Percentiles rank a stretch among this genome's conserved stretches.
phyloP scores from a whole-genome alignment of 2,329 filamentous ascomycete species.

The Cladorrhinum sp. region DNA sequence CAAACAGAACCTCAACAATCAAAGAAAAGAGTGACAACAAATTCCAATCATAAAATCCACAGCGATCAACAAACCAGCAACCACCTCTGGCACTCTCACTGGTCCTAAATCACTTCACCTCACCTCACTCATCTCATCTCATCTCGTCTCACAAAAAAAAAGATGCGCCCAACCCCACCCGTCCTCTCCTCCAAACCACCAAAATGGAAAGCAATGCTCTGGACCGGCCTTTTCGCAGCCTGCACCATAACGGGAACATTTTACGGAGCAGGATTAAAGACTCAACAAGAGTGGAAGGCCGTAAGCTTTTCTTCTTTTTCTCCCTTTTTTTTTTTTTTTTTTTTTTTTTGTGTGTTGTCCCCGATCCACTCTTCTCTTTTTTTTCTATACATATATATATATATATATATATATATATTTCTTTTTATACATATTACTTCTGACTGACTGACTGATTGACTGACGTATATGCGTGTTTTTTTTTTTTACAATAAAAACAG shows the following conservation, averaged over 20 bases:
- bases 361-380: too few relatives aligned
- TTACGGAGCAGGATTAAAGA: slow-evolving; percentile 36
- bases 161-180: not conserved
- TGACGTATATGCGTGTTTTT: too few relatives aligned
- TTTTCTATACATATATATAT: not conserved
- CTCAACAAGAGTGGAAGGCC: slow-evolving; percentile 26
- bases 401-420: too few relatives aligned
- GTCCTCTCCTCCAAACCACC: slow-evolving; percentile 2
- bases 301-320: slow-evolving; percentile 16
- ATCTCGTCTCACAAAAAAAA: too few relatives aligned
- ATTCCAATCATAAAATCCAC: not conserved
- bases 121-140: too few relatives aligned
- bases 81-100: slow-evolving; percentile 25
- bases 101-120: too few relatives aligned
- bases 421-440: too few relatives aligned
- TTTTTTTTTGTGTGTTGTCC: too few relatives aligned
- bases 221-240: slow-evolving; percentile 29
- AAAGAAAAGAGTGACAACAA: not conserved
- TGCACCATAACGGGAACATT: slow-evolving; percentile 32
- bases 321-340: not conserved
- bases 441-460: too few relatives aligned
- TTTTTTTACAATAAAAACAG: slow-evolving; percentile 5
- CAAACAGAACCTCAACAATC: too few relatives aligned
- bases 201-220: slow-evolving; percentile 25
- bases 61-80: slow-evolving; percentile 10